phyloP scores from a whole-genome alignment of 169 alveolate genomes.

The Plasmodium yoelii region DNA sequence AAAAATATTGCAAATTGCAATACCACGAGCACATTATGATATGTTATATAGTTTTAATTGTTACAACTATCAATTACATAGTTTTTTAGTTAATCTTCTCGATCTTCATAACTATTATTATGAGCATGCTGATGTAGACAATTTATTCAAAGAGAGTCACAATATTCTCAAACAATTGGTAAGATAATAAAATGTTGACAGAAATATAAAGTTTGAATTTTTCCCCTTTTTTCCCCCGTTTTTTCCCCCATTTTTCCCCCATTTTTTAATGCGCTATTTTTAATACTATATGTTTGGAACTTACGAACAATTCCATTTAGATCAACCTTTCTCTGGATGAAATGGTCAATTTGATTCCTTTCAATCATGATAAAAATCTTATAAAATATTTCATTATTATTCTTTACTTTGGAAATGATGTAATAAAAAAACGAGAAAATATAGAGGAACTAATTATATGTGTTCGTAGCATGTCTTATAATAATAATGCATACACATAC shows the following conservation, averaged over 20 bases:
- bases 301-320: no score
- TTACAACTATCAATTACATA: slow-evolving; percentile 56
- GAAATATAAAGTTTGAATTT: background rate
- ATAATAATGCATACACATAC: no score
- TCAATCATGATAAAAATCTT: slow-evolving; percentile 44
- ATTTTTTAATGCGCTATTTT: background rate
- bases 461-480: background rate
- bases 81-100: slow-evolving; percentile 28
- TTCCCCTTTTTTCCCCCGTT: background rate
- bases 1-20: slow-evolving; percentile 45
- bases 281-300: no score
- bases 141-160: slow-evolving; percentile 55
- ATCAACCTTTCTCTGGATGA: slow-evolving; percentile 22
- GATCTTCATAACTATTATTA: slow-evolving; percentile 35
- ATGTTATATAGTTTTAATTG: slow-evolving; percentile 68
- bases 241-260: no score
- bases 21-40: slow-evolving; percentile 54
- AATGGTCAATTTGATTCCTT: slow-evolving; percentile 72
- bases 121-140: slow-evolving; percentile 30
- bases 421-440: slow-evolving; percentile 5
- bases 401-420: slow-evolving; percentile 69
- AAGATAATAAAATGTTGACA: background rate
- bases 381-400: slow-evolving; percentile 66
- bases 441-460: background rate
- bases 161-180: slow-evolving; percentile 42